A percentile compares a stretch with the other conserved stretches of the same genome.
phyloP scores from a whole-genome alignment of 331 rosid genomes.

The Pyracantha coccinea region DNA sequence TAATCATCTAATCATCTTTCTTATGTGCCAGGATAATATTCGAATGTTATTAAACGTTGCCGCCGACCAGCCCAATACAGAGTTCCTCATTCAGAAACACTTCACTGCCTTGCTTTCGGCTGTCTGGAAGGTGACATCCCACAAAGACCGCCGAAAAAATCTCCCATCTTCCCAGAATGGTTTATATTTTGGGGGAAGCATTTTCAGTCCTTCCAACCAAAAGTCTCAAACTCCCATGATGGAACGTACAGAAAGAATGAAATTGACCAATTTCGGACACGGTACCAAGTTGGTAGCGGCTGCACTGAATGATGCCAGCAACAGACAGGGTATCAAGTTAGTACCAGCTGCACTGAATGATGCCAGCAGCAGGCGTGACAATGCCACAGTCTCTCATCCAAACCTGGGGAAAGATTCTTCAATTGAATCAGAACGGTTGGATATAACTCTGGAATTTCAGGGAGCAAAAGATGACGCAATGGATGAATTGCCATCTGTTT shows the following conservation, averaged over 20 bases:
- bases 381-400: conserved; percentile 36
- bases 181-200: conserved; percentile 43
- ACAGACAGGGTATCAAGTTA: conserved; percentile 37
- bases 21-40: conserved; percentile 68
- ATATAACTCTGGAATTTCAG: conserved; percentile 56
- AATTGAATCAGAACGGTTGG: conserved; percentile 38
- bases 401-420: conserved; percentile 22
- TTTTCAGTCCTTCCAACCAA: conserved; percentile 39
- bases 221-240: conserved; percentile 37
- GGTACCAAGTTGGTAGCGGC: conserved; percentile 36
- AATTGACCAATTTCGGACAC: conserved; percentile 35
- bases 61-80: conserved; percentile 71
- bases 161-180: conserved; percentile 40
- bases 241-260: conserved; percentile 48
- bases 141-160: conserved; percentile 27
- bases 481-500: conserved; percentile 47
- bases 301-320: conserved; percentile 36
- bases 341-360: conserved; percentile 67
- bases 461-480: conserved; percentile 30
- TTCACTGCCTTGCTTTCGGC: conserved; percentile 71
- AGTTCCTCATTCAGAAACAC: conserved; percentile 83
- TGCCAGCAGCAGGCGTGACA: conserved; percentile 24
- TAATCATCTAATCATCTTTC: conserved; percentile 2
- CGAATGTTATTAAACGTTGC: conserved; percentile 69
- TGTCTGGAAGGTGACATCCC: conserved; percentile 59